phyloP scores from a whole-genome alignment of 352 stramenopile genomes.

The Pythium aquatile region DNA sequence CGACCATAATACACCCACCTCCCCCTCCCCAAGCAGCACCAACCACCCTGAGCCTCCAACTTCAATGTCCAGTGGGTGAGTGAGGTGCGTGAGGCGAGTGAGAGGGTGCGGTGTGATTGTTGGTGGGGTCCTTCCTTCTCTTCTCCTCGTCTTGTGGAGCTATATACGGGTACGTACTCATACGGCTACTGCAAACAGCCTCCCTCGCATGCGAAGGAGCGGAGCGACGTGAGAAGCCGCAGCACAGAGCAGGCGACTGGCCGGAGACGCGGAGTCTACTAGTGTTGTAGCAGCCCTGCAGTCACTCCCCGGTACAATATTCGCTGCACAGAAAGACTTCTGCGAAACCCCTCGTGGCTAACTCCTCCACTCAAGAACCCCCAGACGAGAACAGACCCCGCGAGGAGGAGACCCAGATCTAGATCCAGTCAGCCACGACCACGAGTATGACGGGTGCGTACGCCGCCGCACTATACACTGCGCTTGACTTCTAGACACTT shows the following conservation, averaged over 20 bases:
- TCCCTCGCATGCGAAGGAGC: not conserved
- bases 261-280: not conserved
- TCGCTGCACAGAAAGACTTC: not conserved
- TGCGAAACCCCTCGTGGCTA: not conserved
- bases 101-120: not conserved
- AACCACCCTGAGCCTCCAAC: not conserved
- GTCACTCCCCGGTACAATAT: not conserved
- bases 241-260: not conserved
- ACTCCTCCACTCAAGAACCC: not conserved
- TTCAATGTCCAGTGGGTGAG: constrained; percentile 2
- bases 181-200: too few species aligned
- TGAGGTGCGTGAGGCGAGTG: not conserved
- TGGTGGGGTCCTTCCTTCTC: not conserved
- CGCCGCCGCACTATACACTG: not conserved
- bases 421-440: not conserved
- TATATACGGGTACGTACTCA: not conserved
- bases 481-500: not conserved
- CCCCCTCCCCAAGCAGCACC: not conserved
- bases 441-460: not conserved
- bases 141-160: not conserved
- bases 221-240: not conserved
- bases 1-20: not conserved
- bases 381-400: not conserved
- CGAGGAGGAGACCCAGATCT: not conserved
- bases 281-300: not conserved